phyloP scores from a whole-genome alignment of 768 basidiomycete genomes.

The Suillus subluteus region DNA sequence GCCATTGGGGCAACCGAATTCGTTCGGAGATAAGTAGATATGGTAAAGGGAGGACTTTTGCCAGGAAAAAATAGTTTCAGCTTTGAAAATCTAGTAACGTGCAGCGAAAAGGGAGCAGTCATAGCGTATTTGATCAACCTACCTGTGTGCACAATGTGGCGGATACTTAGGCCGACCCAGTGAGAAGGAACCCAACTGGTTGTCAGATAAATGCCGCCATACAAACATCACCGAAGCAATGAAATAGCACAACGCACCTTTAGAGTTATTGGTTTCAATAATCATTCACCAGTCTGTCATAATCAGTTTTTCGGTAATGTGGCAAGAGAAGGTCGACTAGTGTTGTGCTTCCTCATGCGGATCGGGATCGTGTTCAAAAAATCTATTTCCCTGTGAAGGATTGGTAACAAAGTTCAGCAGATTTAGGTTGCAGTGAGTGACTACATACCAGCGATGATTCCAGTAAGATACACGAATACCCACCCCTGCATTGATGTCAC shows the following conservation, averaged over 20 bases:
- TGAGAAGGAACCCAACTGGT: neutral
- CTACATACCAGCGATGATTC: neutral
- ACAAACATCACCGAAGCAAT: neutral
- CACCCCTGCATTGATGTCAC: neutral
- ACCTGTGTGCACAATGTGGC: neutral
- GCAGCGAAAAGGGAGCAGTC: neutral
- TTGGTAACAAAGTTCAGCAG: neutral
- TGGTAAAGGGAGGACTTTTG: neutral
- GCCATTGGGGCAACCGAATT: neutral
- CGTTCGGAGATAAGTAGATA: neutral
- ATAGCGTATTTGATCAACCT: neutral
- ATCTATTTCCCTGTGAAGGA: neutral
- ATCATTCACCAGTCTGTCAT: neutral
- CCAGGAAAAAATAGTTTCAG: neutral
- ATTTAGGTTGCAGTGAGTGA: neutral
- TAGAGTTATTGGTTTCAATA: neutral
- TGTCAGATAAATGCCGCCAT: neutral
- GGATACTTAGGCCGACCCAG: neutral
- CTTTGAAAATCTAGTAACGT: neutral
- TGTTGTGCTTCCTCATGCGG: neutral
- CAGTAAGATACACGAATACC: neutral
- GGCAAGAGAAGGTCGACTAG: neutral
- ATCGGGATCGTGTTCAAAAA: neutral
- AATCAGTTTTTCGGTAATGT: neutral
- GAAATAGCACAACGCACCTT: neutral